A percentile compares a stretch with the other conserved stretches of the same genome.
phyloP scores from a whole-genome alignment of 129 eudicot genomes.

The Daucus carota region DH1_v3.0 NC_030381.2:53475501-53476000 shows the following conservation, averaged over 20 bases:
- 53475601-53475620: conserved; percentile 90
- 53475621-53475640: conserved; percentile 78
- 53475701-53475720: not conserved
- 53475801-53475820: no score
- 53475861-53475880: not conserved
- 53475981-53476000: conserved; percentile 99
- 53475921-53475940: not conserved
- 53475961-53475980: conserved; percentile 83
- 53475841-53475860: not conserved
- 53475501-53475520: conserved; percentile 79
- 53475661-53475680: conserved; percentile 80
- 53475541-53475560: conserved; percentile 97
- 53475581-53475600: conserved; percentile 88
- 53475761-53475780: not conserved
- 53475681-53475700: conserved; percentile 44
- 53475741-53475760: not conserved
- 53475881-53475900: not conserved
- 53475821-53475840: not conserved
- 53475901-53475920: not conserved
- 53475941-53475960: conserved; percentile 97
- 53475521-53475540: conserved; percentile 94
- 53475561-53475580: conserved; percentile 82
- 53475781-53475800: not conserved
- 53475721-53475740: not conserved
- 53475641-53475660: conserved; percentile 93